These are phyloP conservation scores for Nakazawaea sp. DNA, from an alignment of 805 yeast genomes.

Conservation along the genomic window DNA sequence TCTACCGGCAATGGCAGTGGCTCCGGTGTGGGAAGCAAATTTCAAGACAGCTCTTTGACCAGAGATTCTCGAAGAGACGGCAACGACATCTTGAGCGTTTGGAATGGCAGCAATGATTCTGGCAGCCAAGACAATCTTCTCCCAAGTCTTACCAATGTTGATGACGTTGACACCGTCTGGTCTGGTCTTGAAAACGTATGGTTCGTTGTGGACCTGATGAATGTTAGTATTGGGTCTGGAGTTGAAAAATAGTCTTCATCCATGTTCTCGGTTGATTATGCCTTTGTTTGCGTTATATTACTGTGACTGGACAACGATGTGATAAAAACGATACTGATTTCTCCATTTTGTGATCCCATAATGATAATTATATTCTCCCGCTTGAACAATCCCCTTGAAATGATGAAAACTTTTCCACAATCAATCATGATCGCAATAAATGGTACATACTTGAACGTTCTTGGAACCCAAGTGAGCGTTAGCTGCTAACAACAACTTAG, in stretches of 20 bases:
- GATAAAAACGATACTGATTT: background rate
- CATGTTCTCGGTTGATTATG: background rate
- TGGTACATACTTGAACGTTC: slow-evolving; percentile 91
- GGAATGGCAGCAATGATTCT: slow-evolving; percentile 99
- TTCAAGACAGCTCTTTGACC: slow-evolving; percentile 99
- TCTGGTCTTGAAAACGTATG: slow-evolving; percentile 96
- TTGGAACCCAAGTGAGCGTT: slow-evolving; percentile 99
- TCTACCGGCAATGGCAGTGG: slow-evolving; percentile 99
- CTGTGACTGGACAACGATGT: background rate
- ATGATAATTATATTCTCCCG: too few species aligned
- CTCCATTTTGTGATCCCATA: background rate
- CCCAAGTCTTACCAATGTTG: slow-evolving; percentile 99
- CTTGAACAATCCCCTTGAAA: too few species aligned
- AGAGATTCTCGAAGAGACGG: slow-evolving; percentile 97
- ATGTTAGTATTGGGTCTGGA: slow-evolving; percentile 9
- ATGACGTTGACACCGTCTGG: slow-evolving; percentile 99
- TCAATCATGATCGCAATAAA: background rate
- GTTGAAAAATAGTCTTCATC: background rate
- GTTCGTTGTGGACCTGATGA: slow-evolving; percentile 83
- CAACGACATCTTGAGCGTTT: slow-evolving; percentile 97
- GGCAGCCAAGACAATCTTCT: slow-evolving; percentile 98
- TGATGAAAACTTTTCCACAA: too few species aligned
- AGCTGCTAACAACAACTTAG: slow-evolving; percentile 98
- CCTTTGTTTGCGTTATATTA: too few species aligned
- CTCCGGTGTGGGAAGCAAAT: slow-evolving; percentile 99